Evolutionary conservation across 2,329 filamentous ascomycete species (phyloP).

Genomic region (Fusarium hostae): DNA sequence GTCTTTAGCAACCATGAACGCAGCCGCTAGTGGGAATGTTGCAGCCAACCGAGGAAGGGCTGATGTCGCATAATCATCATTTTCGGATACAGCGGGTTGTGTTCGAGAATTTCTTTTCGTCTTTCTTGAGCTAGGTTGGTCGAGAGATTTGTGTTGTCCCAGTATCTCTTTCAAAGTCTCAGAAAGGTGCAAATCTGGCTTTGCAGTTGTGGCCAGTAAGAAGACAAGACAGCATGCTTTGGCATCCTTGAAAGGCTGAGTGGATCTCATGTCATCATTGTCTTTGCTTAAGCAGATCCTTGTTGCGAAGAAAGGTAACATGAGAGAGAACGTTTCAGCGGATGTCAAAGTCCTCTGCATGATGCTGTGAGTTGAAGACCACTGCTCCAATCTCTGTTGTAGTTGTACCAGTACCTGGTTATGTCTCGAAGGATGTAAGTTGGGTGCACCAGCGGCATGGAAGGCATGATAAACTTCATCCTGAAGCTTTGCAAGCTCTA

Average conservation of each 20-base stretch:
- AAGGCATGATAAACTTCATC: slow-evolving; percentile 40
- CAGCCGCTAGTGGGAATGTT: slow-evolving; percentile 39
- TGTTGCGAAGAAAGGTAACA: slow-evolving; percentile 41
- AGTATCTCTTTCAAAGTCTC: slow-evolving; percentile 32
- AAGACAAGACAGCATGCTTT: slow-evolving; percentile 41
- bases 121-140: background rate
- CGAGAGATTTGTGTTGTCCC: background rate
- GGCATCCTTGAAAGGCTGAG: slow-evolving; percentile 30
- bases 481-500: slow-evolving; percentile 41
- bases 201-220: slow-evolving; percentile 32
- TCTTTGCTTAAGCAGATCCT: slow-evolving; percentile 31
- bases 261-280: slow-evolving; percentile 4
- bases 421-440: background rate
- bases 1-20: slow-evolving; percentile 35
- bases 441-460: slow-evolving; percentile 23
- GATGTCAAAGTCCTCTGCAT: slow-evolving; percentile 20
- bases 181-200: slow-evolving; percentile 22
- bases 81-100: background rate
- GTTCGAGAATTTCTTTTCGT: background rate
- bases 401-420: slow-evolving; percentile 20
- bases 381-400: slow-evolving; percentile 39
- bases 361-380: slow-evolving; percentile 30
- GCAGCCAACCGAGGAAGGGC: slow-evolving; percentile 33
- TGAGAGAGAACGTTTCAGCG: slow-evolving; percentile 12
- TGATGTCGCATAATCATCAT: slow-evolving; percentile 14